Base-by-base conservation (phyloP, 1,139 yeast species). In the Lodderomyces orthopsilosis region DNA sequence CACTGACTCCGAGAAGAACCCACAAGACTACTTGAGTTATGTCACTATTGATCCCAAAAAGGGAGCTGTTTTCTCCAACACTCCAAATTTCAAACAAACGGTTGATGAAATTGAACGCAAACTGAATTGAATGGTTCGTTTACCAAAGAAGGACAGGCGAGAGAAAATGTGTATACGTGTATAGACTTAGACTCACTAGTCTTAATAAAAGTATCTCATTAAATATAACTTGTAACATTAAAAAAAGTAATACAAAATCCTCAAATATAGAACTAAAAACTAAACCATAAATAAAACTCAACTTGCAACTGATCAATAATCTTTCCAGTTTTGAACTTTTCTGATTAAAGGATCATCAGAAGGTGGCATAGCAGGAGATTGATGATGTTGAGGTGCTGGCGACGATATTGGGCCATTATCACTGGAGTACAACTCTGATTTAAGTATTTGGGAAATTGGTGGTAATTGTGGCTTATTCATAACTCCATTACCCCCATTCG, bases 11-110 rank as follows among this genome's bases (percentile, higher is more conserved):
- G 17, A 24, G 7, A 13, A 5, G 13, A 37, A 24, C 7, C 27
- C 41, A 4, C 3, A 22, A 15, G 83, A 77, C 49, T 75, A 67
- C 47, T 59, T 78, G 44, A 76, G 72, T 46, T 73, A 73, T 47
- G 79, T 68, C 2, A 63, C 70, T 0, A 68, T 77, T 2, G 58
- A 61, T 10, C 59, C 68, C 34, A 77, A 75, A 1, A 65, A 66
- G 40, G 59, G 57, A 0, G 72, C 73, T 1, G 60, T 56, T 9
- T 74, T 74, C 53, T 61, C 66, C 48, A 74, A 70, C 42, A 71
- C 79, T 0, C 67, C 72, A 1, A 63, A 72, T 48, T 76, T 76
- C 50, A 49, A 56, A 36, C 65, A 66, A 26, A 59, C 77, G 4
- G 71, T 74, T 3, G 46, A 62, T 18, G 52, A 64, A 58, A 65